Percentiles rank a stretch among this genome's conserved stretches.
Conservation (phyloP, 2,329 filamentous ascomycete species). For the Mycosphaerella arachidis region DNA sequence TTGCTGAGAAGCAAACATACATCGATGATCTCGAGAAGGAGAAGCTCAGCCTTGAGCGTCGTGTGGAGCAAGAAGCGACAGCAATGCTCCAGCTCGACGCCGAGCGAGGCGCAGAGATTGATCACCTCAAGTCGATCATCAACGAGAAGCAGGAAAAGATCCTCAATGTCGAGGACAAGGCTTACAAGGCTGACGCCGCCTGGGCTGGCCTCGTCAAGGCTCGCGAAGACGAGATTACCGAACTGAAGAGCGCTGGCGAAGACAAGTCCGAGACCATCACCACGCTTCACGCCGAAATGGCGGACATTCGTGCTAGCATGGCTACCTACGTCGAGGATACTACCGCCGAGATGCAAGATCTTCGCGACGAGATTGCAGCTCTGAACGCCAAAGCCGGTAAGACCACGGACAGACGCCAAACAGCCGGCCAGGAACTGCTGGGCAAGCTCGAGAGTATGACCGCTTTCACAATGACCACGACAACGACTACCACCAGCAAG, state of each 20-base stretch:
- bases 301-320: neutral
- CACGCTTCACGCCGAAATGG: conserved; percentile 24
- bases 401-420: neutral
- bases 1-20: conserved; percentile 17
- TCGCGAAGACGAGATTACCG: conserved; percentile 37
- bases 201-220: conserved; percentile 39
- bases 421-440: neutral
- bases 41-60: conserved; percentile 31
- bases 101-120: conserved; percentile 32
- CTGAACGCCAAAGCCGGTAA: neutral
- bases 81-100: conserved; percentile 34
- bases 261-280: conserved; percentile 23
- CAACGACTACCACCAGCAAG: neutral
- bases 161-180: conserved; percentile 29
- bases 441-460: neutral
- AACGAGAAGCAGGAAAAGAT: conserved; percentile 34
- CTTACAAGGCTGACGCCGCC: conserved; percentile 36
- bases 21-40: conserved; percentile 26
- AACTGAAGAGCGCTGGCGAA: conserved; percentile 21
- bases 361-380: neutral
- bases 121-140: conserved; percentile 27
- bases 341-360: conserved; percentile 2
- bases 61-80: conserved; percentile 34
- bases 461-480: neutral
- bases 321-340: conserved; percentile 2